These are phyloP conservation scores for Mrakia frigida DNA, from an alignment of 768 basidiomycete genomes.

Conservation along the genomic window DNA sequence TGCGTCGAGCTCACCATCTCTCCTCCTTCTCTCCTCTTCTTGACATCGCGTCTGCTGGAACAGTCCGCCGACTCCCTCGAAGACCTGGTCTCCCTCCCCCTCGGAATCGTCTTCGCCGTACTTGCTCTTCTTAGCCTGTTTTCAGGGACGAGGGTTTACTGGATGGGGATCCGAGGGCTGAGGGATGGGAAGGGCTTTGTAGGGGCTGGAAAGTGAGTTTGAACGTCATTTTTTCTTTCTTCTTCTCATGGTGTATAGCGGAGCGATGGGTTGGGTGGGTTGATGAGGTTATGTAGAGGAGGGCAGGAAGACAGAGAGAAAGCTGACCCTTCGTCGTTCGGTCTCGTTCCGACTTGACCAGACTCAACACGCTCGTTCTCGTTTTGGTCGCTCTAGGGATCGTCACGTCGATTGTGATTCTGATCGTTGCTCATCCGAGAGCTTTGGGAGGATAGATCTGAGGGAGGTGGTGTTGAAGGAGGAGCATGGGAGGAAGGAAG, in stretches of 20 bases:
- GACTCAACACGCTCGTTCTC: conserved; percentile 1
- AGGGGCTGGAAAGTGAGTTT: not conserved
- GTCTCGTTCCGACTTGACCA: not conserved
- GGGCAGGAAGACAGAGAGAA: no score
- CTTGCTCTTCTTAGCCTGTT: not conserved
- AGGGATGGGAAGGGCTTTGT: conserved; percentile 20
- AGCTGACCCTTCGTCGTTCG: no score
- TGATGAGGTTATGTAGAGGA: no score
- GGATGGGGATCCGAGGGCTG: conserved; percentile 7
- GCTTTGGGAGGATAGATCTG: not conserved
- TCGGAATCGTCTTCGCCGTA: conserved; percentile 16
- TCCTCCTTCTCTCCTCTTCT: not conserved
- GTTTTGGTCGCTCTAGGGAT: not conserved
- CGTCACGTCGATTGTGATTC: not conserved
- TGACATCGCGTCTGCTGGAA: no score
- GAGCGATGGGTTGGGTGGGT: no score
- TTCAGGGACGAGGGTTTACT: conserved; percentile 7
- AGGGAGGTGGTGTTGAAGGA: not conserved
- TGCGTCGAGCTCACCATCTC: not conserved
- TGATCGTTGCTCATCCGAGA: conserved; percentile 1
- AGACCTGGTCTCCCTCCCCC: not conserved
- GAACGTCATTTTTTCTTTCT: not conserved
- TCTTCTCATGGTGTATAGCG: not conserved
- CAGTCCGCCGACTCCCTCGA: not conserved
- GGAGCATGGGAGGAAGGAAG: not conserved